phyloP scores from a whole-genome alignment of 164 flowering plant genomes.

The Nelumbo lutea region DNA sequence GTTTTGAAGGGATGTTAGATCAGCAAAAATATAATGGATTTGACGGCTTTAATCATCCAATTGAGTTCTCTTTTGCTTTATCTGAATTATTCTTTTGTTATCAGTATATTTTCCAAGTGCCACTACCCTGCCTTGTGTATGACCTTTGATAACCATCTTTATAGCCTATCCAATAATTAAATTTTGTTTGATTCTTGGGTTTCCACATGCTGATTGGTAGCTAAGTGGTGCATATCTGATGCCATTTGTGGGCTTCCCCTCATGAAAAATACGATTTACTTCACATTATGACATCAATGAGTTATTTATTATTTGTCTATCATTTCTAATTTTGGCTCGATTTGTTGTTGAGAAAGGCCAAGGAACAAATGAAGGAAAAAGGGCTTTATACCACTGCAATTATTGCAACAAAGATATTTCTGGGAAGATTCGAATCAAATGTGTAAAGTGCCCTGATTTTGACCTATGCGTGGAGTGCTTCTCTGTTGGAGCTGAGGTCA shows the following conservation, averaged over 20 bases:
- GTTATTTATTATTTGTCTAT: background rate
- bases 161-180: background rate
- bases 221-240: too few relatives aligned
- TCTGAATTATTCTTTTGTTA: background rate
- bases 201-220: background rate
- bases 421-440: conserved; percentile 71
- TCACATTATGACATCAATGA: background rate
- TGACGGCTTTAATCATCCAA: background rate
- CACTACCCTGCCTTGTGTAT: background rate
- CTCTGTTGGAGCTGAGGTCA: conserved; percentile 80
- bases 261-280: background rate
- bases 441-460: conserved; percentile 72
- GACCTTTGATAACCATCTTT: background rate
- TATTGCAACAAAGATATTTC: conserved; percentile 81
- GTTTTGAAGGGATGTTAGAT: background rate
- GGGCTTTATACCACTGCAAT: conserved; percentile 72
- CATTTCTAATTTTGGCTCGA: background rate
- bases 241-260: background rate
- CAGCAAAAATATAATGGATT: background rate
- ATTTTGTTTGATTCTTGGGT: background rate
- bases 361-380: conserved; percentile 60
- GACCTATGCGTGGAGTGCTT: conserved; percentile 93
- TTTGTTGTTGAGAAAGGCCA: conserved; percentile 31
- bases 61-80: background rate
- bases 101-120: background rate